Evolutionary conservation across 306 rosid species (phyloP).

Genomic region (Cicer chorassanicum): DNA sequence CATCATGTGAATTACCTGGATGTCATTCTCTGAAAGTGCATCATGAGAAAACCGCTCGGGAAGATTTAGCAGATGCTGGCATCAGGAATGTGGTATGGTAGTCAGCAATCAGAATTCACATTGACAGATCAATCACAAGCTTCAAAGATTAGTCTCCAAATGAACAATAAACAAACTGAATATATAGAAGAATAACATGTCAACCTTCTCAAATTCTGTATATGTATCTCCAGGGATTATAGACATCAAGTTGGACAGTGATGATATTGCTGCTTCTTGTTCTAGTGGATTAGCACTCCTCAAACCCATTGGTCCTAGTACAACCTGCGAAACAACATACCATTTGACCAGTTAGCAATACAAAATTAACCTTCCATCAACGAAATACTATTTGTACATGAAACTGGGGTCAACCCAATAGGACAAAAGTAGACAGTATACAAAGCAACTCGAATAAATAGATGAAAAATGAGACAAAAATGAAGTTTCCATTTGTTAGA

Average conservation of each 20-base stretch:
- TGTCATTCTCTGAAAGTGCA: constrained; percentile 77
- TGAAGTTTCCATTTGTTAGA: background rate
- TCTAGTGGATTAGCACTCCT: constrained; percentile 63
- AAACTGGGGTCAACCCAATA: constrained; percentile 1
- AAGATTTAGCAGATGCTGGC: constrained; percentile 77
- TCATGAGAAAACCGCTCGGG: constrained; percentile 72
- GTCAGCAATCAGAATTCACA: constrained; percentile 51
- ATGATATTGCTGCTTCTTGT: constrained; percentile 74
- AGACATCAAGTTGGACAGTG: constrained; percentile 79
- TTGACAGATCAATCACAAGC: constrained; percentile 19
- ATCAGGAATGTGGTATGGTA: constrained; percentile 44
- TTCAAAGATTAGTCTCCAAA: constrained; percentile 24
- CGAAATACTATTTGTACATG: constrained; percentile 7
- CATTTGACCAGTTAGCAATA: constrained; percentile 34
- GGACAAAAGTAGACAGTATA: constrained; percentile 11
- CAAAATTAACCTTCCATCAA: constrained; percentile 36
- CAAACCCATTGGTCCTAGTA: constrained; percentile 77
- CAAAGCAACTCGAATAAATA: background rate
- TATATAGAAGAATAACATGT: constrained; percentile 29
- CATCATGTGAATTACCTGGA: constrained; percentile 63
- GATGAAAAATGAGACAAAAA: background rate
- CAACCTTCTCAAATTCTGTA: constrained; percentile 80
- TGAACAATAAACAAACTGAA: constrained; percentile 23
- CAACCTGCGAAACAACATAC: constrained; percentile 57
- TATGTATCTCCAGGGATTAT: constrained; percentile 81